Base-by-base conservation (phyloP, 1,284 basidiomycete genomes). In the Neotropicomus parvogracilis region DNA sequence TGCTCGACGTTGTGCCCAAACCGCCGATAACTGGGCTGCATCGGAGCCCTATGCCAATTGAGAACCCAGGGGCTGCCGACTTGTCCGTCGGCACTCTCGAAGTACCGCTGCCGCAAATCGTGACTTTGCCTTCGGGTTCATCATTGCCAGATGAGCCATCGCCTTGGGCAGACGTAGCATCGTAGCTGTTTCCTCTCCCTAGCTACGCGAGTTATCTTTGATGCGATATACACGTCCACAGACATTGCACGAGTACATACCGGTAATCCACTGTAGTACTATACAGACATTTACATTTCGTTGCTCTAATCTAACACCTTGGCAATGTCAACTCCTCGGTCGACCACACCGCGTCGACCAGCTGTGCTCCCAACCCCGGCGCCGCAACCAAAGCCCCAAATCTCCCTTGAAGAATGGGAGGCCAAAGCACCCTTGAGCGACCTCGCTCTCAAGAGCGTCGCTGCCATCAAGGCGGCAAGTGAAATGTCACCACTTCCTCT, bases 351-450 rank as follows among this genome's bases (percentile, higher is more conserved):
- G 3, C 62, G 65, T 17, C 65, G 65, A 44, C 52, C 56, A 20
- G 65, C 31, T 48, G 56, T 56, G 40, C 60, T 58, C 24, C 49
- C 54, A 24, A 48, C 59, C 28, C 55, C 63, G 27, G 54, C 63
- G 21, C 57, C 69, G n/a, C 69, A 67, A 32, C 51, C 67, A 9
- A 78, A 74, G 52, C 62, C 67, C 7, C 59, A 66, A 11, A 64
- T 87, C 31, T 80, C 71, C 36, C 75, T 94, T 6, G 91, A 95
- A 63, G 89, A 95, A 70, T 97, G 93, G 93, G 92, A 95, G 60
- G 67, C 79, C 0, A 85, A 80, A 57, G 80, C 91, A 2, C 88
- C 89, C 1, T 67, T 95, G 34, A 75, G 73, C 35, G 88, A 93
- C 39, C 60, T 79, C 11, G 84, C 89, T 61, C 70, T 79, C 14